phyloP scores from a whole-genome alignment of 768 basidiomycete genomes.

The Phlegmacium glaucopus region DNA sequence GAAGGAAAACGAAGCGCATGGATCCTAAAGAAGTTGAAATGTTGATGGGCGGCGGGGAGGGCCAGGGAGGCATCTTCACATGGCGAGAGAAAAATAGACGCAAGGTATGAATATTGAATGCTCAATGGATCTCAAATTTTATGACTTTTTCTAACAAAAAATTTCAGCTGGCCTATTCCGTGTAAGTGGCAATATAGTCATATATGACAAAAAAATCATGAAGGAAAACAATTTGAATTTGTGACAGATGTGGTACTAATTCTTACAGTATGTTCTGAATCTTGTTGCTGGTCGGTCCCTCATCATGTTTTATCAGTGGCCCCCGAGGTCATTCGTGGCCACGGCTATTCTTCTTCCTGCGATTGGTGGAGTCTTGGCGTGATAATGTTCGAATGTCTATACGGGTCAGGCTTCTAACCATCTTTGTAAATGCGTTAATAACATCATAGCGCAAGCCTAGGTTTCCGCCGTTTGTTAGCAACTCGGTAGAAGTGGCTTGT shows the following conservation, averaged over 20 bases:
- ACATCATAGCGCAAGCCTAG: constrained; percentile 34
- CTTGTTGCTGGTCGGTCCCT: constrained; percentile 16
- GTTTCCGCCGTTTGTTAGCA: constrained; percentile 95
- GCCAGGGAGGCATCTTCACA: constrained; percentile 83
- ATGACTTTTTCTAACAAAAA: constrained; percentile 12
- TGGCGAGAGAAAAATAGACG: constrained; percentile 94
- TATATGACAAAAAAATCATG: constrained; percentile 6
- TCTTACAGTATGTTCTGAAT: constrained; percentile 67
- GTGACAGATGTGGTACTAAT: constrained; percentile 74
- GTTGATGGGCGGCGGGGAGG: constrained; percentile 81
- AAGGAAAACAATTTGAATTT: constrained; percentile 15
- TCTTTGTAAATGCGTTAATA: constrained; percentile 8
- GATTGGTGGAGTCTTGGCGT: constrained; percentile 99
- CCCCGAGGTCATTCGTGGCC: constrained; percentile 85
- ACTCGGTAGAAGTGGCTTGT: constrained; percentile 51
- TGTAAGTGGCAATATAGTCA: constrained; percentile 54
- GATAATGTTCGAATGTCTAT: constrained; percentile 95
- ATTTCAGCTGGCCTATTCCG: constrained; percentile 77
- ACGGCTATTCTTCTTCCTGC: constrained; percentile 91
- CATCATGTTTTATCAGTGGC: constrained; percentile 57
- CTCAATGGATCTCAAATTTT: constrained; percentile 11
- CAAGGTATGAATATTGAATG: constrained; percentile 53
- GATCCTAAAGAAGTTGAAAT: constrained; percentile 78
- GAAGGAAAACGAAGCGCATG: constrained; percentile 73
- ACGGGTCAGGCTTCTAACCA: constrained; percentile 56